Percentiles rank a stretch among this genome's conserved stretches.
Conservation (phyloP, 495 filamentous ascomycete genomes). For the Cudoniella acicularis region DNA sequence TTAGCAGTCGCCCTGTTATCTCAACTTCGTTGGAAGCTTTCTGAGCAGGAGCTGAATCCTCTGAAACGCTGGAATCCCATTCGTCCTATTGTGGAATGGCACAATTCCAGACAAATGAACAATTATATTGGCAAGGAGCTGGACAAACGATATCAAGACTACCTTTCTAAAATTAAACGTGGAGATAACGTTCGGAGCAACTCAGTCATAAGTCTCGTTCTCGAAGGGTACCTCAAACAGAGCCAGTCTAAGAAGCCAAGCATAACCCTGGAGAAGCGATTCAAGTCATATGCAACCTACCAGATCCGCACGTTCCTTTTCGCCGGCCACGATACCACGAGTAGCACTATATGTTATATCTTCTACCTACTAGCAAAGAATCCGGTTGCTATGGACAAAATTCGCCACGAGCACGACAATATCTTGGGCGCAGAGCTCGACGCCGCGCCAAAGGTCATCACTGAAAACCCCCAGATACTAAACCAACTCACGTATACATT, state of each 20-base stretch:
- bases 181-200: background rate
- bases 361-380: slow-evolving; percentile 29
- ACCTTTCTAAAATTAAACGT: background rate
- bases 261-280: background rate
- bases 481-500: slow-evolving; percentile 23
- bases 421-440: slow-evolving; percentile 27
- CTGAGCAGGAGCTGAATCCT: too few species aligned
- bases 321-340: slow-evolving; percentile 40
- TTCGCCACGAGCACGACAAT: slow-evolving; percentile 33
- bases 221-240: background rate
- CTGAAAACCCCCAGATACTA: slow-evolving; percentile 27
- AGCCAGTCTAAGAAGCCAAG: background rate
- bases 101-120: too few species aligned
- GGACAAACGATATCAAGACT: background rate
- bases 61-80: too few species aligned
- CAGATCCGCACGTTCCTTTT: slow-evolving; percentile 30
- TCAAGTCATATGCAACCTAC: background rate
- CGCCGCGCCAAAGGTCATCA: slow-evolving; percentile 21
- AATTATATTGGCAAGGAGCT: background rate
- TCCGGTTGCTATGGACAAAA: slow-evolving; percentile 14
- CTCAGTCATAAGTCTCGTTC: background rate
- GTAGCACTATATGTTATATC: slow-evolving; percentile 29
- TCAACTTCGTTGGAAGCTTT: too few species aligned
- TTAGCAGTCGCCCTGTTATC: too few species aligned
- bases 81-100: too few species aligned